Conservation (phyloP, 148 eudicot species). For the Mesembryanthemum crystallinum region DNA sequence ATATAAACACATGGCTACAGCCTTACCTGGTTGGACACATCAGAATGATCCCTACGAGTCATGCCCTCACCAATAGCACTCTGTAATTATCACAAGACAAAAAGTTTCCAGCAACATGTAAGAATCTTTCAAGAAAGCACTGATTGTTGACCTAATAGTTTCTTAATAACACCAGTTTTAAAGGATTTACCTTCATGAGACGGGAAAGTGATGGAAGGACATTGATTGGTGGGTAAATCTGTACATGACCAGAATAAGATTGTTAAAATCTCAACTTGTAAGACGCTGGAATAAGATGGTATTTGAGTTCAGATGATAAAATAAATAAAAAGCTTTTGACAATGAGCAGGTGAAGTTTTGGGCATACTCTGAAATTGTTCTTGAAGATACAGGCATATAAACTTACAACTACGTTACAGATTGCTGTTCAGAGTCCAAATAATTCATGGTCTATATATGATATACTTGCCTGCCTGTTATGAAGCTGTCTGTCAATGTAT, state of each 20-base stretch:
- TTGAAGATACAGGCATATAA: background rate
- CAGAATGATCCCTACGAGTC: slow-evolving; percentile 98
- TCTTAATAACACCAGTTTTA: background rate
- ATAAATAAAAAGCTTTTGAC: background rate
- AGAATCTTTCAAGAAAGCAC: slow-evolving; percentile 6
- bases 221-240: slow-evolving; percentile 98
- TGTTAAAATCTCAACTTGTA: background rate
- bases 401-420: background rate
- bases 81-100: slow-evolving; percentile 37
- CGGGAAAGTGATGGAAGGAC: slow-evolving; percentile 98
- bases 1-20: background rate
- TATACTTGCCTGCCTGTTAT: slow-evolving; percentile 77
- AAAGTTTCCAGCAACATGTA: background rate
- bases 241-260: slow-evolving; percentile 27
- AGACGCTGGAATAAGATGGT: background rate
- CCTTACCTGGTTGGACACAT: slow-evolving; percentile 92
- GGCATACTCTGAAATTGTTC: background rate
- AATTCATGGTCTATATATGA: background rate
- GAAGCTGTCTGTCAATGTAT: slow-evolving; percentile 93
- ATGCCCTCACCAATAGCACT: slow-evolving; percentile 99
- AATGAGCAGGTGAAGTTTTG: background rate
- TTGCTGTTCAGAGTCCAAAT: background rate
- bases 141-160: background rate
- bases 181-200: slow-evolving; percentile 73
- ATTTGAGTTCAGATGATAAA: background rate